Evolutionary conservation across 2,329 filamentous ascomycete genomes (phyloP).

Genomic region (Verruconis gallopava): DNA sequence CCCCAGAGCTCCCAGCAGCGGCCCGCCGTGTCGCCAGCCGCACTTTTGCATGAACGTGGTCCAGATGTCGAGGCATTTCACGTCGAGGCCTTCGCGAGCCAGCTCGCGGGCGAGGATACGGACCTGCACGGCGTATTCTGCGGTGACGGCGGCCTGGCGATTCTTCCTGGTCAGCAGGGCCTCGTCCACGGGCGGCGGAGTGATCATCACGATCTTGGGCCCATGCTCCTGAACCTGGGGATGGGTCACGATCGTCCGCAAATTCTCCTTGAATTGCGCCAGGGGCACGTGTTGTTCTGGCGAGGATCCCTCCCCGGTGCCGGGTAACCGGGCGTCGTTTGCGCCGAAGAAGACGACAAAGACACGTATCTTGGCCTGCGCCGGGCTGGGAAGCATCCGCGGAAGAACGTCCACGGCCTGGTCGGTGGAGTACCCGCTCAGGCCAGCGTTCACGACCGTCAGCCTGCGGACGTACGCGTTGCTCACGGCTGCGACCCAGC

Average conservation of each 20-base stretch:
- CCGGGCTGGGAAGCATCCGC: conserved; percentile 55
- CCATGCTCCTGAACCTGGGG: conserved; percentile 55
- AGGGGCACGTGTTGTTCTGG: conserved; percentile 61
- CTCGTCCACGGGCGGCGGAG: conserved; percentile 74
- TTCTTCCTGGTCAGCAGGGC: conserved; percentile 37
- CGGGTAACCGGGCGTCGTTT: conserved; percentile 68
- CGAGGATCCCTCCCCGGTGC: conserved; percentile 34
- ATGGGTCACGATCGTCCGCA: conserved; percentile 59
- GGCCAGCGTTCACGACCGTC: conserved; percentile 79
- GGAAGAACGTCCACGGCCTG: conserved; percentile 59
- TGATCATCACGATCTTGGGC: conserved; percentile 62
- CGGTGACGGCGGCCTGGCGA: background rate
- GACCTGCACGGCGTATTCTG: conserved; percentile 3
- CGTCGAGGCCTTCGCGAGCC: conserved; percentile 49
- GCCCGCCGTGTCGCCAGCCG: conserved; percentile 38
- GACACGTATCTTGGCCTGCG: conserved; percentile 49
- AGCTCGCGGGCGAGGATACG: conserved; percentile 38
- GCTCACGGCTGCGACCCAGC: conserved; percentile 59
- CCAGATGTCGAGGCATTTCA: conserved; percentile 65
- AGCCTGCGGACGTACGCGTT: conserved; percentile 59
- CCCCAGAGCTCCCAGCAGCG: conserved; percentile 43
- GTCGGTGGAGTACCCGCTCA: conserved; percentile 72
- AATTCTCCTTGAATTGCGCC: conserved; percentile 58
- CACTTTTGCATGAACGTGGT: conserved; percentile 57
- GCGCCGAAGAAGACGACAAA: conserved; percentile 74